Conservation (phyloP, 1,284 basidiomycete species). For the Ustilago curta region DNA sequence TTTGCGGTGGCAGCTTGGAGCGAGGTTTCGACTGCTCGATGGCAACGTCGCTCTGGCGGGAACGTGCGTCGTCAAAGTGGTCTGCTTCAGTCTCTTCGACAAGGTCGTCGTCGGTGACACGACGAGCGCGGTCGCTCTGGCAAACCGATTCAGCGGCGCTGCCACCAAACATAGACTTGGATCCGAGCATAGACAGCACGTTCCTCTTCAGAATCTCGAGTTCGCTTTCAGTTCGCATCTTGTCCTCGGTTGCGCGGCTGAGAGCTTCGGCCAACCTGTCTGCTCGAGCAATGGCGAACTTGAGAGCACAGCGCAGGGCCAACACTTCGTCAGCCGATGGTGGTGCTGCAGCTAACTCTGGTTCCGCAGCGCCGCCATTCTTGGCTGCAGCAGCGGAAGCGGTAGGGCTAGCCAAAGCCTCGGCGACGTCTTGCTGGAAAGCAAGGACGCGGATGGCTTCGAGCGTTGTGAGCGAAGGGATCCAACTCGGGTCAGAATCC, state of each 20-base stretch:
- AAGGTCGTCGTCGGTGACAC: background rate
- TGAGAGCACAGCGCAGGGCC: constrained; percentile 36
- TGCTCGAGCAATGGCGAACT: constrained; percentile 18
- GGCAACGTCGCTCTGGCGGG: background rate
- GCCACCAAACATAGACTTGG: constrained; percentile 14
- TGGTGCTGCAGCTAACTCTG: background rate
- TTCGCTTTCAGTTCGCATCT: constrained; percentile 27
- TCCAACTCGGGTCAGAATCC: constrained; percentile 24
- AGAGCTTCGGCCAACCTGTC: constrained; percentile 34
- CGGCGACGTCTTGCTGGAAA: constrained; percentile 14
- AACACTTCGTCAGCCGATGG: constrained; percentile 12
- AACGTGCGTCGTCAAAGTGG: constrained; percentile 9
- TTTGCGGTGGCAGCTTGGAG: background rate
- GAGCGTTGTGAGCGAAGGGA: constrained; percentile 29
- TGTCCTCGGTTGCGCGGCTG: constrained; percentile 21
- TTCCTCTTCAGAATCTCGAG: constrained; percentile 29
- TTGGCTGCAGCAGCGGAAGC: background rate
- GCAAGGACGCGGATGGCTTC: constrained; percentile 47
- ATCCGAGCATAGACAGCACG: constrained; percentile 37
- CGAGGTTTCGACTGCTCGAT: background rate
- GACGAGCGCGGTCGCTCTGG: background rate
- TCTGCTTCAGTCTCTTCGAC: background rate
- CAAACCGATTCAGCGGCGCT: background rate
- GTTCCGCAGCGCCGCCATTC: background rate
- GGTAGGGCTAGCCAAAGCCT: background rate